Conservation (phyloP, 2,329 filamentous ascomycete species). For the Cercospora sojina region DNA sequence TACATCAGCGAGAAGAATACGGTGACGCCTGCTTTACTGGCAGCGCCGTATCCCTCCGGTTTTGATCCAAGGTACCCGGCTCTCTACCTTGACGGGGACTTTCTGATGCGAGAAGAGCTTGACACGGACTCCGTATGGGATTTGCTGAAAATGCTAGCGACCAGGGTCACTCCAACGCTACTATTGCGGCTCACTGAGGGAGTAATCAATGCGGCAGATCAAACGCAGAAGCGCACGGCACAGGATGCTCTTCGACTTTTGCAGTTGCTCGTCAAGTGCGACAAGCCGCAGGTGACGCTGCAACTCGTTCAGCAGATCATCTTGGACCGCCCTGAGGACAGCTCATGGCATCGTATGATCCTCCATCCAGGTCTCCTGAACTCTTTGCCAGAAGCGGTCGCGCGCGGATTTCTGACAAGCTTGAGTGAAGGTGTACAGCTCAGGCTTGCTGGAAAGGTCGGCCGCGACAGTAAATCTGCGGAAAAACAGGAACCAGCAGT, state of each 20-base stretch:
- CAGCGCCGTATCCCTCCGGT: slow-evolving; percentile 32
- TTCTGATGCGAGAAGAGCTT: slow-evolving; percentile 27
- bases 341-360: slow-evolving; percentile 46
- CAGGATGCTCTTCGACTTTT: slow-evolving; percentile 16
- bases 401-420: slow-evolving; percentile 32
- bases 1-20: slow-evolving; percentile 33
- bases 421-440: slow-evolving; percentile 38
- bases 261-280: slow-evolving; percentile 14
- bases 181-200: slow-evolving; percentile 16
- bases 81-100: slow-evolving; percentile 39
- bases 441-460: slow-evolving; percentile 32
- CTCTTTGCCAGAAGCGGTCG: slow-evolving; percentile 36
- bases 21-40: slow-evolving; percentile 28
- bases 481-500: slow-evolving; percentile 27
- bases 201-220: slow-evolving; percentile 4
- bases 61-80: slow-evolving; percentile 36
- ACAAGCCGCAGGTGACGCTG: slow-evolving; percentile 18
- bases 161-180: slow-evolving; percentile 19
- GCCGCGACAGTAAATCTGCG: slow-evolving; percentile 10
- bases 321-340: slow-evolving; percentile 34
- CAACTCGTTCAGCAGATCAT: slow-evolving; percentile 17
- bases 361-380: slow-evolving; percentile 38
- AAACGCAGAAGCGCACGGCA: neutral
- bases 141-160: neutral
- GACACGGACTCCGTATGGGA: neutral